phyloP scores from a whole-genome alignment of 139 green algal species.

The Dunaliella primolecta region DNA sequence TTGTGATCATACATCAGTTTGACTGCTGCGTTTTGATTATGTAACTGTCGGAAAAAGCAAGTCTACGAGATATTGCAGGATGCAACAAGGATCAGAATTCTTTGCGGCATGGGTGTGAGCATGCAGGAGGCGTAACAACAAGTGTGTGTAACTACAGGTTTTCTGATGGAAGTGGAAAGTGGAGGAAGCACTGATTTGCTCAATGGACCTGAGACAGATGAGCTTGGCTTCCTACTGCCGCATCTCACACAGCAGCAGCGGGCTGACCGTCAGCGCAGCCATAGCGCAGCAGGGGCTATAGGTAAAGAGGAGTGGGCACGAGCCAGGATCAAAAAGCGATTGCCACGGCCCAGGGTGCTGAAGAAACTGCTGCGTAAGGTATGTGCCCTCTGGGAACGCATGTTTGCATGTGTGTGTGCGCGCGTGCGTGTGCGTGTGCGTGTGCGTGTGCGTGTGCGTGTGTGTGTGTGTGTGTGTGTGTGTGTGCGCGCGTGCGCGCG shows the following conservation, averaged over 20 bases:
- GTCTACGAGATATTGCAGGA: background rate
- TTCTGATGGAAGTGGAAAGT: no score
- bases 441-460: background rate
- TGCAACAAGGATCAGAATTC: background rate
- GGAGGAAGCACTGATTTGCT: no score
- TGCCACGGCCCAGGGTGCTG: background rate
- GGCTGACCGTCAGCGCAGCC: background rate
- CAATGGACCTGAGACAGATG: background rate
- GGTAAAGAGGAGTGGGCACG: background rate
- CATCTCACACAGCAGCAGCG: background rate
- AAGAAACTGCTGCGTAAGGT: constrained; percentile 10
- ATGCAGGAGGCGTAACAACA: no score
- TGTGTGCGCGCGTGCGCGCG: constrained; percentile 3
- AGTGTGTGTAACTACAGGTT: background rate
- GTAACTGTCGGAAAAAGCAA: background rate
- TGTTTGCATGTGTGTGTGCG: constrained; percentile 6
- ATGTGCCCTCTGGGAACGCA: background rate
- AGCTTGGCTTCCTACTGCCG: background rate
- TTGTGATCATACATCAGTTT: background rate
- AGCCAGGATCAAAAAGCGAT: background rate
- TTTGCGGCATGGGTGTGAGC: background rate
- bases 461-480: constrained; percentile 6
- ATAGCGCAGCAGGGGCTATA: background rate
- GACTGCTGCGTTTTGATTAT: background rate
- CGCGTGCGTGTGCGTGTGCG: background rate